Base-by-base conservation (phyloP, 202 grass and related monocot species). In the Brachypodium distachyon region DNA sequence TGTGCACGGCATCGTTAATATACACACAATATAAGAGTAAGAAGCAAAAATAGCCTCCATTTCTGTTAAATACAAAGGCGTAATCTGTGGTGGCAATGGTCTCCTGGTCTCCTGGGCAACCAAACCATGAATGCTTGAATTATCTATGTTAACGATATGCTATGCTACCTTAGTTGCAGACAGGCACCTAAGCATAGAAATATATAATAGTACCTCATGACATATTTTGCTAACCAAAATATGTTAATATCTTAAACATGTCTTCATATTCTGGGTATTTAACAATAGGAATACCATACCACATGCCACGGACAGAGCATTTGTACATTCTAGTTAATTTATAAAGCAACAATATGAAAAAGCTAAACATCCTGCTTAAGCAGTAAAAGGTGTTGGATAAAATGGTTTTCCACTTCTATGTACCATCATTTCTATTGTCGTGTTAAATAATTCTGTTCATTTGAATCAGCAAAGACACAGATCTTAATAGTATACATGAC, bases 381-480 rank as follows among this genome's bases (percentile, higher is more conserved):
- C 26, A 75, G 43, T 53, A 65, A 77, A 55, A 50, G 49, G 5
- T 22, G 16, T 51, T 61, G 38, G 63, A 1, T 26, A 50, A 9
- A 80, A 51, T 59, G 61, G 13, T 17, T 43, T 34, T 6, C 34
- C 2, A 46, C 50, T 71, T 71, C 12, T 37, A 29, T 76, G 9
- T 81, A 33, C 8, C 53, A 64, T 42, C 48, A 60, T 25, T 72
- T 87, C 28, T 74, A 27, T 34, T 71, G 34, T 78, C 17, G 28
- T 64, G 61, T 40, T 39, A 18, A 66, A 60, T 82, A 32, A 68
- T 19, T 56, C 61, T 77, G 18, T 83, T 48, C 67, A 72, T 83
- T 83, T 87, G 33, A 77, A 79, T 76, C 14, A 68, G 53, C 76
- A 52, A 54, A 75, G 26, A 62, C 19, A 73, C 16, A n/a, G n/a